Evolutionary conservation across 2,329 filamentous ascomycete genomes (phyloP).

Genomic region (Hortaea werneckii): DNA sequence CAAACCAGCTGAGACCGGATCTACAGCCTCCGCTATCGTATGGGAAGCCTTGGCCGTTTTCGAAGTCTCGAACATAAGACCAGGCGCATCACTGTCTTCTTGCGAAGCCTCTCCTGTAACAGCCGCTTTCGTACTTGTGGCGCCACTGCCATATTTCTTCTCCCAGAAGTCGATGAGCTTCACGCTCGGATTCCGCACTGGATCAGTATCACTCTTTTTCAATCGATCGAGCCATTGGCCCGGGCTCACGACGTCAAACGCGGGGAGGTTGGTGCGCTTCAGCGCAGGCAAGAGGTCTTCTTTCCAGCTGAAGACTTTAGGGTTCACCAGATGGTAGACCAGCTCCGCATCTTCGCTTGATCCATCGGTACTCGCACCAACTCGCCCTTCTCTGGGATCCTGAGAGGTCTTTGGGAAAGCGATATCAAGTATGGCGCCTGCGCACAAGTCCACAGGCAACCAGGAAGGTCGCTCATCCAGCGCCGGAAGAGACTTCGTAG

Average conservation of each 20-base stretch:
- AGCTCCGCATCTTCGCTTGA: slow-evolving; percentile 7
- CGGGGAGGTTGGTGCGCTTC: slow-evolving; percentile 5
- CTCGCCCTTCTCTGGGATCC: no score
- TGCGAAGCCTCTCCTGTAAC: slow-evolving; percentile 1
- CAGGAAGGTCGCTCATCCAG: slow-evolving; percentile 29
- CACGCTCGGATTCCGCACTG: slow-evolving; percentile 22
- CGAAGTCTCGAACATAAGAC: slow-evolving; percentile 10
- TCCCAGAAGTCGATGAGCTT: slow-evolving; percentile 25
- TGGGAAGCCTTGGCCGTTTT: slow-evolving; percentile 9
- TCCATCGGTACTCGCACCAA: no score
- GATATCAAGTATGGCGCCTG: slow-evolving; percentile 25
- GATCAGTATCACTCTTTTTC: slow-evolving; percentile 13
- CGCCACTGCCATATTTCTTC: slow-evolving; percentile 16
- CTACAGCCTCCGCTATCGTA: slow-evolving; percentile 5
- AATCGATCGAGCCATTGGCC: slow-evolving; percentile 17
- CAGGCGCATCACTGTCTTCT: not conserved
- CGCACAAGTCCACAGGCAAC: slow-evolving; percentile 35
- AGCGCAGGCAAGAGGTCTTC: slow-evolving; percentile 14
- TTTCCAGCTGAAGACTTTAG: slow-evolving; percentile 14
- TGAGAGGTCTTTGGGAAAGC: slow-evolving; percentile 6
- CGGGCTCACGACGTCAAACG: slow-evolving; percentile 14
- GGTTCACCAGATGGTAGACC: slow-evolving; percentile 22
- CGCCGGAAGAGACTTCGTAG: slow-evolving; percentile 29
- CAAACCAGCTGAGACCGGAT: slow-evolving; percentile 12
- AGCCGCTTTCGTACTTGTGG: slow-evolving; percentile 1